Base-by-base conservation (phyloP, 371 early-diverging fungal genomes). In the Coemansia sp. region DNA sequence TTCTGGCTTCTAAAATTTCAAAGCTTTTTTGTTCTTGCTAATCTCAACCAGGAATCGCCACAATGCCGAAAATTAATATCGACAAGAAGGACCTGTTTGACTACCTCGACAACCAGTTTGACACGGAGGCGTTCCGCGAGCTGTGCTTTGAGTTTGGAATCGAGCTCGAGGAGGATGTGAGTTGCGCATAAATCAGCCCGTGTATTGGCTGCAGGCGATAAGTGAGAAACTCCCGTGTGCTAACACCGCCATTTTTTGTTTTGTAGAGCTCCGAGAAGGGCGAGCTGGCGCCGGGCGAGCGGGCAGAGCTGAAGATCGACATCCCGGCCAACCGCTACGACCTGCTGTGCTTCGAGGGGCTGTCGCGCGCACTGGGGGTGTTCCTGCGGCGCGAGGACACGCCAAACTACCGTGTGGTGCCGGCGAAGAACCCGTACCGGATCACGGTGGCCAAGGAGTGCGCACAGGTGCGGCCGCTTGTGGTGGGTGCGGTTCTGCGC, bases 91-190 rank as follows among this genome's bases (percentile, higher is more conserved):
- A 84, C 61, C 85, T 97, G 67, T 94, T 90, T 81, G 80, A 85
- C 63, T 86, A 87, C 45, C 86, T 97, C 65, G 94, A 88, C 75
- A 86, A 81, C 62, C 59, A 82, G 40, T 94, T 90, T 84, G 86
- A 65, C 31, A 79, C 65, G 20, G 69, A 57, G 16, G 45, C 51
- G 54, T 95, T 99, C 84, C 89, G 93, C 76, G 95, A 98, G 78
- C 84, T 99, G 59, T 95, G 99, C 81, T 99, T 99, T 86, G 95
- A 97, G 78, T 99, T 95, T 84, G 99, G 99, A 65, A 91, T 99
- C 72, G 99, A 99, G 84, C 85, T 99, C 36, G 99, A 99, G 71
- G 99, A 98, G 78, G 94, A 94, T 76, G 78, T 78, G 66, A 79
- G 69, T 83, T 12, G 5, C 11, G 14, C 11, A 11, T 14, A 45